Base-by-base conservation (phyloP, 2,329 filamentous ascomycete species). In the Nemania sp. region DNA sequence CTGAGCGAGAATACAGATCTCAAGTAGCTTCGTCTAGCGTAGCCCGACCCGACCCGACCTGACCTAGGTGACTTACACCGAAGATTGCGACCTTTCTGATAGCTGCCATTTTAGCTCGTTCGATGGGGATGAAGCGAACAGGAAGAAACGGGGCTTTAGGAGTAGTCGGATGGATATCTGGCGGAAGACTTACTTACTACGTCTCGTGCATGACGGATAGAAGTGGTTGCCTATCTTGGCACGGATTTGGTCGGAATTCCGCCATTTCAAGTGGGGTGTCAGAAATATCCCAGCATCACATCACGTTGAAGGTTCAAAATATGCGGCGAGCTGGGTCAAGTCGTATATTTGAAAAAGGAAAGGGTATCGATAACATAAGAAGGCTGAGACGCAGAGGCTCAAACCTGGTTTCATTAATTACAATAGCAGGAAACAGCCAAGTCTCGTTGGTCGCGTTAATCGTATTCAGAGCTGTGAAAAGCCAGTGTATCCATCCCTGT, bases 11-110 rank as follows among this genome's bases (percentile, higher is more conserved):
- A n/a, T 29, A 29, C n/a, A 29, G 7, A 29, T 29, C 25, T 29
- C 25, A 7, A 29, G 25, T 29, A 29, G 7, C 25, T 29, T 29
- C 7, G 7, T 7, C 25, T 3, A 39, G 10, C 35, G 4, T 39
- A 39, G 35, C 35, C 11, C 35, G 15, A 25, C 2, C 43, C n/a
- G 2, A 29, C 35, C 11, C 35, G 15, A 25, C 2, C 43, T 32
- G 2, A 29, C 12, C 5, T 25, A 29, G 21, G 1, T 20, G 10
- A 68, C 69, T 63, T 67, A 71, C 70, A 34, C 69, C 70, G 46
- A 72, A 67, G 49, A 72, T 49, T 5, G 67, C 67, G 25, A 72
- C 65, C 55, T 67, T 72, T 18, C 58, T 65, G 32, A 72, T 71
- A 18, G 29, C 6, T 10, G 64, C 35, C 67, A 70, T 70, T 2